These are phyloP conservation scores for Carex parvula DNA, from an alignment of 176 grass and related monocot species.

Conservation along the genomic window DNA sequence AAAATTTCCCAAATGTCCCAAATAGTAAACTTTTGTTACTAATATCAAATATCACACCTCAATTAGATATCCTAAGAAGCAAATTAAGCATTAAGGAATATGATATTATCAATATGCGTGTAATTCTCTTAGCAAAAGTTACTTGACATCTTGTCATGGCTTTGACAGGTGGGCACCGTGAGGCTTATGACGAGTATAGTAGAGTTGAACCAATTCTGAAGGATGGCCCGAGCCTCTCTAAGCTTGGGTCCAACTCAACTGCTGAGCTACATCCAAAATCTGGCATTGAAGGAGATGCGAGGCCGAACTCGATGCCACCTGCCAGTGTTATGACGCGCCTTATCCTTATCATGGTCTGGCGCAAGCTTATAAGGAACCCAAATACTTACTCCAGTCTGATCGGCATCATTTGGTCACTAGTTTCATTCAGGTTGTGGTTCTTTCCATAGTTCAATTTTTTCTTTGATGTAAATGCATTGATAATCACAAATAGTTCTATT, in stretches of 20 bases:
- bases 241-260: slow-evolving; percentile 79
- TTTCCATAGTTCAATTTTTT: background rate
- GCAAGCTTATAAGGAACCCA: slow-evolving; percentile 88
- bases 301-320: slow-evolving; percentile 55
- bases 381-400: slow-evolving; percentile 93
- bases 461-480: background rate
- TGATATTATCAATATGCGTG: background rate
- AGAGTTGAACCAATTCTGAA: slow-evolving; percentile 28
- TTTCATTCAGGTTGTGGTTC: slow-evolving; percentile 65
- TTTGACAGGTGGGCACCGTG: slow-evolving; percentile 24
- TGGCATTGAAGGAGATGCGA: slow-evolving; percentile 33
- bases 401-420: slow-evolving; percentile 81
- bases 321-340: slow-evolving; percentile 88
- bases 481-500: background rate
- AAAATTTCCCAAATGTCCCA: background rate
- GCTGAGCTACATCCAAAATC: slow-evolving; percentile 69
- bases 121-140: background rate
- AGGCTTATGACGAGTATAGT: slow-evolving; percentile 31
- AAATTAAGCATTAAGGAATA: background rate
- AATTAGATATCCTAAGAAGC: background rate
- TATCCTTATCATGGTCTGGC: slow-evolving; percentile 96
- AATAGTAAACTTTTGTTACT: background rate
- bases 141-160: background rate
- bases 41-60: background rate
- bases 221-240: slow-evolving; percentile 59